Percentiles rank a stretch among this genome's conserved stretches.
These are phyloP conservation scores for Fonsecaea pugnacius DNA, from an alignment of 2,329 filamentous ascomycete genomes.

Conservation along the genomic window DNA sequence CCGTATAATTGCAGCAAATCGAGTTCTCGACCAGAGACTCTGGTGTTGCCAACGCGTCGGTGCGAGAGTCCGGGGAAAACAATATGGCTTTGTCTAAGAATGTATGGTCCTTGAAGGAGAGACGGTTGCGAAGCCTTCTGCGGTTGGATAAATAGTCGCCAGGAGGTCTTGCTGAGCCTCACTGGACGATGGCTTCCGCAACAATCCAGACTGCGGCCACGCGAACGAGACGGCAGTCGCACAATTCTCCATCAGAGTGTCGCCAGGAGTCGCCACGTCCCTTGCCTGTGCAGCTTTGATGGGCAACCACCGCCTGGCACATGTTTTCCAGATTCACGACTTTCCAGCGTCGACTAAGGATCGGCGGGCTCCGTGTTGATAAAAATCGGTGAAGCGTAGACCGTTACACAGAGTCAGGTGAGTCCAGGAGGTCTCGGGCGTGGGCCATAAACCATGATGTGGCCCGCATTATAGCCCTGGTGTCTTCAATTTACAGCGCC, in stretches of 20 bases:
- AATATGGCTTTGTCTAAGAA: not conserved
- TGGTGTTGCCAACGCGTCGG: not conserved
- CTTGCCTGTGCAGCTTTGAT: not conserved
- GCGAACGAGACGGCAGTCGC: not conserved
- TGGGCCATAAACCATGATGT: not conserved
- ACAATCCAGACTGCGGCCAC: not conserved
- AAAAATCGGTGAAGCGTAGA: slow-evolving; percentile 5
- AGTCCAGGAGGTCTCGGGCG: slow-evolving; percentile 9
- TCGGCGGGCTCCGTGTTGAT: not conserved
- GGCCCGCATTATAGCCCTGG: slow-evolving; percentile 2
- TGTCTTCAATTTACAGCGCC: not conserved
- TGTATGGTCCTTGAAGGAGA: not conserved
- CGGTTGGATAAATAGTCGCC: not conserved
- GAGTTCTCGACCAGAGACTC: not conserved
- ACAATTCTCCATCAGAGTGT: not conserved
- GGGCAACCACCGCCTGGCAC: not conserved
- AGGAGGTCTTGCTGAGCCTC: not conserved
- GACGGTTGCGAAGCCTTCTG: not conserved
- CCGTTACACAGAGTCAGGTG: slow-evolving; percentile 16
- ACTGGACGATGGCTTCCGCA: not conserved
- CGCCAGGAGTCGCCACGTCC: not conserved
- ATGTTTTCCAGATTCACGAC: not conserved
- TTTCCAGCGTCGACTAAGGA: not conserved
- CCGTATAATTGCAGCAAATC: not conserved
- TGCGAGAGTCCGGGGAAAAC: not conserved